Percentiles rank a stretch among this genome's conserved stretches.
These are phyloP conservation scores for Drechslerella stenobrocha DNA, from an alignment of 2,329 filamentous ascomycete genomes.

Conservation along the genomic window DNA sequence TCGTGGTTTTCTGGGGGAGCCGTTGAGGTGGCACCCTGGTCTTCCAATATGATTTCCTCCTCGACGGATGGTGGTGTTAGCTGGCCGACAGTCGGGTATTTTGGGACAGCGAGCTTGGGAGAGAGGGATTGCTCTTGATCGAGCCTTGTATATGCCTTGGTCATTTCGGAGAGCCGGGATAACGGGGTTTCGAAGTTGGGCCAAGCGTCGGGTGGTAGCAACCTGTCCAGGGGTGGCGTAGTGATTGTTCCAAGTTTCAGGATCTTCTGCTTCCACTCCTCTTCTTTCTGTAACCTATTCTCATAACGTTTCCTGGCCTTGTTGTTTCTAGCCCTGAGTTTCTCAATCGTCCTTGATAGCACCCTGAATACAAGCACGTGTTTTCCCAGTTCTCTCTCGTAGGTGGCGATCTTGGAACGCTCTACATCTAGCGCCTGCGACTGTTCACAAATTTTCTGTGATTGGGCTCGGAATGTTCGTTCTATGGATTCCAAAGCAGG, in stretches of 20 bases:
- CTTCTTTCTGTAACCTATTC: neutral
- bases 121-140: conserved; percentile 6
- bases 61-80: neutral
- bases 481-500: neutral
- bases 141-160: conserved; percentile 5
- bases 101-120: no score
- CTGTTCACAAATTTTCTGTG: neutral
- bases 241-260: conserved; percentile 4
- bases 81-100: no score
- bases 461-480: neutral
- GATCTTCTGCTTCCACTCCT: conserved; percentile 14
- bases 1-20: neutral
- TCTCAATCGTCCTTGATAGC: neutral
- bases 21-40: neutral
- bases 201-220: neutral
- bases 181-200: conserved; percentile 11
- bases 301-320: conserved; percentile 11
- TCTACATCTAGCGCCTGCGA: conserved; percentile 11
- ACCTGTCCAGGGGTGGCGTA: conserved; percentile 12
- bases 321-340: neutral
- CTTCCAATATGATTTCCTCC: neutral
- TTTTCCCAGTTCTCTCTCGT: conserved; percentile 17
- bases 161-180: neutral
- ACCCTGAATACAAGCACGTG: conserved; percentile 4
- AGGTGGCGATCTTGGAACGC: conserved; percentile 15